Evolutionary conservation across 148 eudicot genomes (phyloP), one percentile per base, ranked within the genome.

Genomic region (Silene conica): DNA sequence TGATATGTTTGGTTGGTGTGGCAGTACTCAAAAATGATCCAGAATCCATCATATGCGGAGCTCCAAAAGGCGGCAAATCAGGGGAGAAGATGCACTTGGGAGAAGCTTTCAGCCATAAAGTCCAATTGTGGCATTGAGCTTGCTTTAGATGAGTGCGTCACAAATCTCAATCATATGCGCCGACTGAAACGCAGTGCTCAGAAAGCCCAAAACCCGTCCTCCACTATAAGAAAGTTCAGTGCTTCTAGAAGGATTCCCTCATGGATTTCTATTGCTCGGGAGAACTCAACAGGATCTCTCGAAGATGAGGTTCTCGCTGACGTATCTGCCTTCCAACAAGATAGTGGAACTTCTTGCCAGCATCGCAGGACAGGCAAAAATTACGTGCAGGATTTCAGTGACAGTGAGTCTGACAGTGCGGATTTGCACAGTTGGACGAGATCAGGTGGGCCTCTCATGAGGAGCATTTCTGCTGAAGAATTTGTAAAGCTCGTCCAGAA

Each of bases 21-120:
- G 20, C 87, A 95, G 99, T 88, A 87, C 74, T 84, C 92, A 8
- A 95, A 90, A 80, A 89, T 95, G 67, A 92, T 95, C 78, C 94
- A 87, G 83, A 95, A 95, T 62, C 99, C 99, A 11, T 88, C 99
- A 28, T 81, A 82, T 67, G 73, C 78, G 74, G 97, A 96, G 80
- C 89, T 96, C 25, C 97, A 96, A 74, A 96, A 96, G 80, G 88
- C 99, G 15, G 92, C 96, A 11, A 90, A 92, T 79, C 99, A 96
- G 77, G 99, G 99, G 5, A 85, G 99, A 76, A 86, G 97, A 69
- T 86, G 99, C 85, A 90, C 92, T 3, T 96, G 99, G 99, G 99
- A 96, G 84, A 96, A 96, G 83, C 92, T 96, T 21, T 92, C 99
- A 5, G 96, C 97, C 77, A 92, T 96, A 4, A 96, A 92, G 86